A percentile compares a stretch with the other conserved stretches of the same genome.
Evolutionary conservation across 116 monocot species (phyloP).

Genomic region (Posidonia oceanica): DNA sequence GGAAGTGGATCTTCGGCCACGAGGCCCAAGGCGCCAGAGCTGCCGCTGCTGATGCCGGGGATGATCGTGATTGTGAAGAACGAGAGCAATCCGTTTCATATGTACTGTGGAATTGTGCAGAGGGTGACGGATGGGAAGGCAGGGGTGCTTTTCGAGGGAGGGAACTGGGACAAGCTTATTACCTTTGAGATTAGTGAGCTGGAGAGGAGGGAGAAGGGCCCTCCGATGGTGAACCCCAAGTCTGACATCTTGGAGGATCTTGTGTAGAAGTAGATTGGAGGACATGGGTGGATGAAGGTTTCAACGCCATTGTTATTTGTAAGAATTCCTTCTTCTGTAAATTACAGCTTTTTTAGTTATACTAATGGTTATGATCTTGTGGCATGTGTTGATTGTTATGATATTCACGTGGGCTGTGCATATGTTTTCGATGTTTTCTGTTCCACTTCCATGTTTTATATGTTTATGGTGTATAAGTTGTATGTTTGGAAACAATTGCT

Average conservation of each 20-base stretch:
- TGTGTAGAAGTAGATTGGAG: conserved; percentile 5
- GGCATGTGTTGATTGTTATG: not conserved
- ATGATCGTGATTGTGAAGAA: conserved; percentile 94
- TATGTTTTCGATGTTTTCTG: not conserved
- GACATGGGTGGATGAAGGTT: not conserved
- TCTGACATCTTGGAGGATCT: conserved; percentile 44
- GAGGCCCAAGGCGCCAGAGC: conserved; percentile 46
- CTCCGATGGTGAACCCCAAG: conserved; percentile 84
- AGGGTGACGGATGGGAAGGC: conserved; percentile 81
- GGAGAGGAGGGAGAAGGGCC: conserved; percentile 87
- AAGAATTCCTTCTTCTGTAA: not conserved
- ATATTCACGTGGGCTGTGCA: too few relatives aligned
- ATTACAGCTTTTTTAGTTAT: not conserved
- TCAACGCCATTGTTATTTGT: too few relatives aligned
- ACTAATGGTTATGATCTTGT: not conserved
- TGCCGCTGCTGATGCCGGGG: conserved; percentile 79
- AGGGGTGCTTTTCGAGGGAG: conserved; percentile 85
- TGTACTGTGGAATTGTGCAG: conserved; percentile 88
- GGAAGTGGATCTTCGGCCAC: not conserved
- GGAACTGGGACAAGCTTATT: conserved; percentile 78
- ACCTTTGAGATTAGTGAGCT: conserved; percentile 69
- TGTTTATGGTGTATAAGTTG: too few relatives aligned
- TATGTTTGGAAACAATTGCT: too few relatives aligned
- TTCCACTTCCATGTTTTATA: not conserved
- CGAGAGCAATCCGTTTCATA: conserved; percentile 51